Percentiles rank a stretch among this genome's conserved stretches.
These are phyloP conservation scores for Sugiyamaella castrensis DNA, from an alignment of 1,139 yeast genomes.

Conservation along the genomic window DNA sequence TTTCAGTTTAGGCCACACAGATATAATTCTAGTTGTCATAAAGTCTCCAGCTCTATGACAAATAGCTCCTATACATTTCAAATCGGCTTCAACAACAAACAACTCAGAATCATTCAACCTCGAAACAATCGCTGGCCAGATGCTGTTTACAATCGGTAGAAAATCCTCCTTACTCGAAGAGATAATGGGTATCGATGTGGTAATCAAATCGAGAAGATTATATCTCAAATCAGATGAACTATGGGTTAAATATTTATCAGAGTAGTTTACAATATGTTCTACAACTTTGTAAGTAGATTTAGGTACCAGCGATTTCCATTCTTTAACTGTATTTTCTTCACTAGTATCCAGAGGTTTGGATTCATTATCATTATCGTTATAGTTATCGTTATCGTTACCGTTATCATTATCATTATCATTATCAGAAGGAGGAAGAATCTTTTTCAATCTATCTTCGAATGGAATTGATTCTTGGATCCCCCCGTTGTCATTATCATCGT, in stretches of 20 bases:
- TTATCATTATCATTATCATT: neutral
- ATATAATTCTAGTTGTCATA: slow-evolving; percentile 47
- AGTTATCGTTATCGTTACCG: neutral
- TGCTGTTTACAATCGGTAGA: slow-evolving; percentile 63
- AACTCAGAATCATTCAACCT: slow-evolving; percentile 32
- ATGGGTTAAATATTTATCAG: slow-evolving; percentile 69
- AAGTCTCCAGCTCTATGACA: slow-evolving; percentile 50
- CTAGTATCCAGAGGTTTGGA: slow-evolving; percentile 27
- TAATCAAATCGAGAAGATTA: slow-evolving; percentile 54
- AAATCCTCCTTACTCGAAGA: slow-evolving; percentile 58
- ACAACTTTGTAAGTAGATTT: slow-evolving; percentile 54
- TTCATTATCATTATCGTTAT: slow-evolving; percentile 23
- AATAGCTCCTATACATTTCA: slow-evolving; percentile 41
- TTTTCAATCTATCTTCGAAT: too few relatives aligned
- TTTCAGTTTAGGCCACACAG: slow-evolving; percentile 42
- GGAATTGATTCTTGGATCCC: too few relatives aligned
- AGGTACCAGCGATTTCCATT: slow-evolving; percentile 69
- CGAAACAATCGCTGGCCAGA: slow-evolving; percentile 57
- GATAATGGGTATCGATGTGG: slow-evolving; percentile 55
- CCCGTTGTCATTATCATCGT: slow-evolving; percentile 38
- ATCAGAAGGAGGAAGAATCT: too few relatives aligned
- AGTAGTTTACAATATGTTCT: slow-evolving; percentile 62
- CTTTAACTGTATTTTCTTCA: slow-evolving; percentile 33
- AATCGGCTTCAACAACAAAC: slow-evolving; percentile 40
- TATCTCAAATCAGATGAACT: slow-evolving; percentile 55